Evolutionary conservation across 2,329 filamentous ascomycete species (phyloP).

Genomic region (Davidsoniella eucalypti): DNA sequence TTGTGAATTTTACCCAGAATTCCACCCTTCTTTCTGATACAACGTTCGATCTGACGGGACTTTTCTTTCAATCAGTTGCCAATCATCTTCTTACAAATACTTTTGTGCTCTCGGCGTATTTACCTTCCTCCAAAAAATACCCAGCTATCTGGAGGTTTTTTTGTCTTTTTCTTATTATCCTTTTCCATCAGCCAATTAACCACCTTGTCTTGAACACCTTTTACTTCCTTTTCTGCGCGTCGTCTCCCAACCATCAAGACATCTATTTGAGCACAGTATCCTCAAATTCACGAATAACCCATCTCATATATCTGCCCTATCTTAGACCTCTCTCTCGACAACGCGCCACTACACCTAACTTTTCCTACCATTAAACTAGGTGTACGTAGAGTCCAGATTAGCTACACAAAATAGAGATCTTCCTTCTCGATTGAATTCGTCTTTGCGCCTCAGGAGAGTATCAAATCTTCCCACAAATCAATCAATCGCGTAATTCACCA

Average conservation of each 20-base stretch:
- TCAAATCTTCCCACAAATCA: background rate
- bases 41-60: constrained; percentile 5
- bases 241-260: background rate
- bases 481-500: background rate
- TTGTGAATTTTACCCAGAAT: no score
- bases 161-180: no score
- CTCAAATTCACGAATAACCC: constrained; percentile 9
- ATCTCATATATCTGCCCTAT: background rate
- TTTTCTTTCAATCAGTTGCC: no score
- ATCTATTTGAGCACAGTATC: background rate
- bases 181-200: no score
- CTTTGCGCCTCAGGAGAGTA: constrained; percentile 1
- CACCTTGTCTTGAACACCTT: background rate
- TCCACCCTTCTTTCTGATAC: background rate
- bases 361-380: constrained; percentile 6
- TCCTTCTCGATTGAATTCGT: constrained; percentile 5
- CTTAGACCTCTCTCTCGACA: constrained; percentile 4
- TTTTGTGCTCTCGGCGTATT: no score
- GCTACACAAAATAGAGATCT: constrained; percentile 2
- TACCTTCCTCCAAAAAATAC: no score
- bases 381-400: constrained; percentile 11
- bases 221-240: background rate
- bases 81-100: no score
- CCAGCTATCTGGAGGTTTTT: no score
- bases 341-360: constrained; percentile 12